Evolutionary conservation across 768 basidiomycete species (phyloP), one percentile per base, ranked within the genome.

Genomic region (Amanita exitialis): DNA sequence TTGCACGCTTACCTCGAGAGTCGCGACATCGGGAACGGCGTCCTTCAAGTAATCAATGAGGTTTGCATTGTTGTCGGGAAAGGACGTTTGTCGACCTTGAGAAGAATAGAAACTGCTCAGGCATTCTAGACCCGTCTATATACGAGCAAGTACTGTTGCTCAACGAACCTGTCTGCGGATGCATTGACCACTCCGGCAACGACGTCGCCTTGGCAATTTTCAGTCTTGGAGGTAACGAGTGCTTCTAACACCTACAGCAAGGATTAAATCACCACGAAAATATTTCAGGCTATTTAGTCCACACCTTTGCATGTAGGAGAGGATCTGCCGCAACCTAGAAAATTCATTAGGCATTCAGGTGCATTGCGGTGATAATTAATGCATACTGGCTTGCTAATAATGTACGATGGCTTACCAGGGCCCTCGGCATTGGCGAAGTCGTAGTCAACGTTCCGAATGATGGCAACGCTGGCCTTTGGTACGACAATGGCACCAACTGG

Each of bases 61-160:
- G 58, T 71, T 66, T 28, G 69, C 69, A 62, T 90, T 91, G 60
- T 78, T 70, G 65, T 90, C 88, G 32, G 78, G 79, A 60, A 90
- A 90, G 4, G 85, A 84, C 2, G 87, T 90, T 58, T 81, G 80
- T 56, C 89, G 76, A 41, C 89, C 89, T 67, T 90, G 89, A 10
- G 87, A 89, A 44, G 87, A 88, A 68, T 90, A 90, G 67, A 90
- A 90, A 61, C 87, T 90, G 34, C 39, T 52, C 16, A 27, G 39
- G 47, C 35, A 49, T 20, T 34, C 20, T 16, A 38, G 34, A 47
- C 43, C 49, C 25, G 23, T 44, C 30, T 36, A 20, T 20, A 35
- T 23, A 43, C 27, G 47, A 20, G 34, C 51, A 34, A 37, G 34
- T 44, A 55, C 45, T 37, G n/a, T 36, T 23, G 39, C 12, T 39